These are phyloP conservation scores for Zygosaccharomyces rouxii DNA, from an alignment of 805 yeast genomes.

Conservation along the genomic window DNA sequence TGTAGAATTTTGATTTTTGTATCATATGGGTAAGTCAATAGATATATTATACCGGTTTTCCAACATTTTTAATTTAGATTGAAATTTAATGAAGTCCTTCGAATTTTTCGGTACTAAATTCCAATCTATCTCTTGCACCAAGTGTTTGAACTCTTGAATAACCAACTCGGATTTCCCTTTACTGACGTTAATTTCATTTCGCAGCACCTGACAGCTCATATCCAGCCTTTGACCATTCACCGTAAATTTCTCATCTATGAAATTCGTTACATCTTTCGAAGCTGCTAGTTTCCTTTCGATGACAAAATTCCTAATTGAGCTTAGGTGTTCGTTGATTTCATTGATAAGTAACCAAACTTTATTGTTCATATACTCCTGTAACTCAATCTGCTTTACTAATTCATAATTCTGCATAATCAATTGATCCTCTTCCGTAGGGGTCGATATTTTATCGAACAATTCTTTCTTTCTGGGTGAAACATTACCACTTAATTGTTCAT, in stretches of 20 bases:
- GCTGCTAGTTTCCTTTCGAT: constrained; percentile 28
- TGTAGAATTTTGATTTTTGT: neutral
- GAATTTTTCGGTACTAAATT: constrained; percentile 14
- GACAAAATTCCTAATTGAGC: constrained; percentile 29
- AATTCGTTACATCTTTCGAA: constrained; percentile 19
- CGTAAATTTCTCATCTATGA: constrained; percentile 21
- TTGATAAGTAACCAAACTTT: constrained; percentile 25
- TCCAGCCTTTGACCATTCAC: constrained; percentile 15
- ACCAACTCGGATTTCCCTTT: constrained; percentile 15
- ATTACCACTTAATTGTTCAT: constrained; percentile 19
- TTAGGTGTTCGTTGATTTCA: constrained; percentile 28
- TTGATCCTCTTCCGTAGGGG: constrained; percentile 16
- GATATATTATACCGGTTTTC: neutral
- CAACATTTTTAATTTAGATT: constrained; percentile 8
- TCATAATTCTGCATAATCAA: constrained; percentile 27
- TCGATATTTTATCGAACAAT: constrained; percentile 10
- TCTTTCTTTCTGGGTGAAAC: constrained; percentile 14
- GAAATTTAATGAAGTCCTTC: constrained; percentile 7
- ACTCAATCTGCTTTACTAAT: constrained; percentile 29
- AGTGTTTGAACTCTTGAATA: constrained; percentile 13
- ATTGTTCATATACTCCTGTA: constrained; percentile 28
- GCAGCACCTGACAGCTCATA: constrained; percentile 12
- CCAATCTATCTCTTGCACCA: constrained; percentile 25
- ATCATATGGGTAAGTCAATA: neutral
- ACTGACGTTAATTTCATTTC: constrained; percentile 9